Conservation (phyloP, 768 basidiomycete genomes). For the Thelephora aurantiotincta region DNA sequence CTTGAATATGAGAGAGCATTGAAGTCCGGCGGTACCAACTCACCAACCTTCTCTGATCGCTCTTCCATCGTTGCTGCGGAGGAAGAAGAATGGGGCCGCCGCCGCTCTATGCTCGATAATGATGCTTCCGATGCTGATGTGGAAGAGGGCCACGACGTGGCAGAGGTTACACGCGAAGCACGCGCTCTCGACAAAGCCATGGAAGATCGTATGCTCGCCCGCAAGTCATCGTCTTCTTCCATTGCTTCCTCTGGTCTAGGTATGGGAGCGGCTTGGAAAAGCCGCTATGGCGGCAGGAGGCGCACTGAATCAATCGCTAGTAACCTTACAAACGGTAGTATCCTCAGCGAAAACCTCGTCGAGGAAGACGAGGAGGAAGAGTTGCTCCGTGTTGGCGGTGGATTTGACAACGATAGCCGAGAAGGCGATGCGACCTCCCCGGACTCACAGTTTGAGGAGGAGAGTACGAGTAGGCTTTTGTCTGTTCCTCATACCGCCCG, state of each 20-base stretch:
- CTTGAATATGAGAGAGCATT: slow-evolving; percentile 79
- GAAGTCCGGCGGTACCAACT: slow-evolving; percentile 29
- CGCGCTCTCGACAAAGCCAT: slow-evolving; percentile 74
- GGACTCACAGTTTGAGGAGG: slow-evolving; percentile 14
- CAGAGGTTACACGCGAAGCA: slow-evolving; percentile 61
- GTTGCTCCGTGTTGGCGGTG: slow-evolving; percentile 52
- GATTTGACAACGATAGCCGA: slow-evolving; percentile 29
- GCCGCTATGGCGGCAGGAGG: slow-evolving; percentile 48
- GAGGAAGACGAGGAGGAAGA: slow-evolving; percentile 74
- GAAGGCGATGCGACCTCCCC: slow-evolving; percentile 14
- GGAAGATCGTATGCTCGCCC: slow-evolving; percentile 69
- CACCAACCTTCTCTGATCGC: slow-evolving; percentile 38
- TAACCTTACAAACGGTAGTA: slow-evolving; percentile 47
- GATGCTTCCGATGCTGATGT: slow-evolving; percentile 28
- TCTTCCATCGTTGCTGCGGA: slow-evolving; percentile 44
- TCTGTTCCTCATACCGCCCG: slow-evolving; percentile 17
- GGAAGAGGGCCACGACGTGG: slow-evolving; percentile 32
- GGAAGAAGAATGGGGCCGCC: slow-evolving; percentile 73
- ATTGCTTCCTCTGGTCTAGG: slow-evolving; percentile 42
- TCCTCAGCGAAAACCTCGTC: slow-evolving; percentile 66
- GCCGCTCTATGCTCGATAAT: slow-evolving; percentile 47
- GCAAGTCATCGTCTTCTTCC: slow-evolving; percentile 58
- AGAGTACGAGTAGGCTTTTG: slow-evolving; percentile 3
- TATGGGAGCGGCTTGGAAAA: slow-evolving; percentile 54
- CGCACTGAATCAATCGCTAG: slow-evolving; percentile 69